phyloP scores from a whole-genome alignment of 495 filamentous ascomycete species.

The Podospora tetraspora region DNA sequence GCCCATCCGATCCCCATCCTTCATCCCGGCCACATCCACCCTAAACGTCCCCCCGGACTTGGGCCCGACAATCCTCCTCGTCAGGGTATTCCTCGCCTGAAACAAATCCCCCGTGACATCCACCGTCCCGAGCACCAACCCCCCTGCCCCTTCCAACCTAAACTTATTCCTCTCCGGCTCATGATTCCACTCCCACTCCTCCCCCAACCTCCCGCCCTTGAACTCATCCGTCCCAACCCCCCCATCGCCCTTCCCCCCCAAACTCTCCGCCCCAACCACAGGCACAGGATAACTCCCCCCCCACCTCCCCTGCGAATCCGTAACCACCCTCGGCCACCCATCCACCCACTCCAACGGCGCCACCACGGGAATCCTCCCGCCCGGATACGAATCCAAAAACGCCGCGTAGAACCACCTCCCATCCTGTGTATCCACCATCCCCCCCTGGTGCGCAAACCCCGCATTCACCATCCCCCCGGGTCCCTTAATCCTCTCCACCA shows the following conservation, averaged over 20 bases:
- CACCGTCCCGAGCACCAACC: slow-evolving; percentile 44
- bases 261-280: slow-evolving; percentile 24
- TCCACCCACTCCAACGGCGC: slow-evolving; percentile 51
- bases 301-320: slow-evolving; percentile 40
- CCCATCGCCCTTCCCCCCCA: slow-evolving; percentile 27
- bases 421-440: slow-evolving; percentile 47
- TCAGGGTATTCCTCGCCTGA: slow-evolving; percentile 52
- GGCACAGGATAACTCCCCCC: slow-evolving; percentile 41
- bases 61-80: slow-evolving; percentile 48
- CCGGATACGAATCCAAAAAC: slow-evolving; percentile 51
- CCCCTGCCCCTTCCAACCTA: slow-evolving; percentile 13
- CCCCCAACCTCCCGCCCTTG: slow-evolving; percentile 29
- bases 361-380: slow-evolving; percentile 53
- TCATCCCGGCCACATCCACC: slow-evolving; percentile 44
- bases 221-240: slow-evolving; percentile 48
- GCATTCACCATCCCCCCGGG: slow-evolving; percentile 36
- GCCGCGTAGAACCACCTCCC: slow-evolving; percentile 56
- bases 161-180: slow-evolving; percentile 47
- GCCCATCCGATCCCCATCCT: slow-evolving; percentile 48
- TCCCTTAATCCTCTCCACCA: slow-evolving; percentile 32
- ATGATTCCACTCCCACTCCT: slow-evolving; percentile 59
- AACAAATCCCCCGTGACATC: slow-evolving; percentile 50
- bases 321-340: slow-evolving; percentile 44
- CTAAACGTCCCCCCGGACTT: slow-evolving; percentile 42
- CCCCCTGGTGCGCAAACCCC: slow-evolving; percentile 50